Evolutionary conservation across 495 filamentous ascomycete genomes (phyloP).

Genomic region (Aspergillus olivimuriae): DNA sequence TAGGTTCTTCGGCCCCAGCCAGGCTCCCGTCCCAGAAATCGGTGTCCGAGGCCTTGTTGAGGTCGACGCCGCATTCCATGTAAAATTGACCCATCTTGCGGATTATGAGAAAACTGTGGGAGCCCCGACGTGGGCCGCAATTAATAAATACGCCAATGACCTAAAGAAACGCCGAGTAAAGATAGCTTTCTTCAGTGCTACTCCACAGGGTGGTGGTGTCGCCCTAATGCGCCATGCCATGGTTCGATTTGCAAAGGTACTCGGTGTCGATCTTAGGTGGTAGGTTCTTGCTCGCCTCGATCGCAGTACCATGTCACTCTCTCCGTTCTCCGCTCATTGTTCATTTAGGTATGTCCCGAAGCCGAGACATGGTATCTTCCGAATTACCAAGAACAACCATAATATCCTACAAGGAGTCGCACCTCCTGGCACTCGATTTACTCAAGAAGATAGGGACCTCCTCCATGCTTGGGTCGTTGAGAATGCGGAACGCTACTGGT

Average conservation of each 20-base stretch:
- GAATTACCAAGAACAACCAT: conserved; percentile 85
- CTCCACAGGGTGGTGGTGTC: conserved; percentile 83
- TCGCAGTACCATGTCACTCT: background rate
- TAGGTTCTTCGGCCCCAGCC: conserved; percentile 74
- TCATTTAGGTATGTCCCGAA: conserved; percentile 64
- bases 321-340: background rate
- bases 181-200: conserved; percentile 80
- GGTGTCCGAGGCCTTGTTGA: conserved; percentile 67
- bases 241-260: conserved; percentile 58
- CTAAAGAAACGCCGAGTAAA: conserved; percentile 60
- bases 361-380: conserved; percentile 76
- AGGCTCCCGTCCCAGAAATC: conserved; percentile 65
- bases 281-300: too few relatives aligned
- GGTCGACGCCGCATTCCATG: conserved; percentile 61
- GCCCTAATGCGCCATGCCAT: conserved; percentile 85
- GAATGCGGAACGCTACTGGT: conserved; percentile 75
- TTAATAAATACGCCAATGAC: conserved; percentile 59
- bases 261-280: conserved; percentile 71
- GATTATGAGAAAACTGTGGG: conserved; percentile 61
- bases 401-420: conserved; percentile 87
- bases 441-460: conserved; percentile 48
- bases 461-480: conserved; percentile 70
- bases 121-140: conserved; percentile 58
- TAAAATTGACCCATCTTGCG: conserved; percentile 51
- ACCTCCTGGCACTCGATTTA: conserved; percentile 54